Evolutionary conservation across 108 stramenopile species (phyloP), one percentile per base, ranked within the genome.

Genomic region (Conticribra weissflogii): DNA sequence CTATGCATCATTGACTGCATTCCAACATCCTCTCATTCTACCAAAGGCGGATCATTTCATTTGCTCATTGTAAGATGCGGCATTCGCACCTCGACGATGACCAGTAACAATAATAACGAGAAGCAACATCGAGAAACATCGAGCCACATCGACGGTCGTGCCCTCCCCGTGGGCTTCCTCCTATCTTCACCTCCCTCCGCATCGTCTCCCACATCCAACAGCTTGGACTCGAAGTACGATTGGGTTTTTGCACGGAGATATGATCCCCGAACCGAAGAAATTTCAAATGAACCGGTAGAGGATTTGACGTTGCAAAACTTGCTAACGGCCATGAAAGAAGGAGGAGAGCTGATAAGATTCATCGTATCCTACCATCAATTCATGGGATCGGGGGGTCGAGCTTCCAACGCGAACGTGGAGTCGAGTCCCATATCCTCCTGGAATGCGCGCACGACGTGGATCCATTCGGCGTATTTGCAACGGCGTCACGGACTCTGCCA

Each of bases 181-280:
- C 19, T 79, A 30, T 24, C 56, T 3, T 36, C 59, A 28, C 21
- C 31, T 8, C 21, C 48, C 1, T 3, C 25, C 24, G 19, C 24
- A 34, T 8, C 48, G 3, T 0, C 59, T 49, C 7, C 5, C 5
- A 19, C 24, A 2, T 1, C 16, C 16, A 25, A 44, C 3, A 54
- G 23, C 2, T 24, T 14, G 3, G 32, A 46, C 36, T 51, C 60
- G 36, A 60, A 50, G 9, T 62, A 61, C 24, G 65, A 78, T 27
- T 83, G 83, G 83, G 60, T 82, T 19, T 73, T 88, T 65, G 72
- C 85, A 27, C 62, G 85, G 33, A 59, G 56, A 53, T 95, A 91
- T 54, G 81, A 90, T 83, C 77, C 74, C 17, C 62, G 55, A 19
- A 92, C 88, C 0, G 94, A 95, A 72, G 94, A 95, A 82, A 74